Evolutionary conservation across 1,284 basidiomycete genomes (phyloP).

Genomic region (Inonotus hispidus): DNA sequence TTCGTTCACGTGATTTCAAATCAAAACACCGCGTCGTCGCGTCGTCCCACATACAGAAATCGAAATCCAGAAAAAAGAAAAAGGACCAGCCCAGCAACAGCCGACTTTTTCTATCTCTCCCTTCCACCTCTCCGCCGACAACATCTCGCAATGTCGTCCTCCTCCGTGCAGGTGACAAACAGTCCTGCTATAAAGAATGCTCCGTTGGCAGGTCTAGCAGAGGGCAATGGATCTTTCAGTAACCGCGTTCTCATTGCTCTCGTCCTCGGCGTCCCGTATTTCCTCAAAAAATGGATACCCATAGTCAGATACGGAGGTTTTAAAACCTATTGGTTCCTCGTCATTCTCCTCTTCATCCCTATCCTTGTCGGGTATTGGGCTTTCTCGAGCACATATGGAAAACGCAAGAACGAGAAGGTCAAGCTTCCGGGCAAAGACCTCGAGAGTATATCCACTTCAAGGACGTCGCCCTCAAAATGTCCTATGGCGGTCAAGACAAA

Average conservation of each 20-base stretch:
- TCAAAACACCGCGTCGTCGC: background rate
- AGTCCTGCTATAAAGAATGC: slow-evolving; percentile 77
- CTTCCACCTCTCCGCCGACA: slow-evolving; percentile 4
- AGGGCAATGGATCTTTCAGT: slow-evolving; percentile 82
- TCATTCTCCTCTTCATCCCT: slow-evolving; percentile 72
- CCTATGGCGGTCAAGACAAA: slow-evolving; percentile 81
- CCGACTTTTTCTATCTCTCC: background rate
- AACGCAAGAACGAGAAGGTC: slow-evolving; percentile 84
- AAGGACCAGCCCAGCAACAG: background rate
- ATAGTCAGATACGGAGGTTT: slow-evolving; percentile 72
- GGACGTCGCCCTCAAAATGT: slow-evolving; percentile 72
- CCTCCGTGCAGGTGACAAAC: slow-evolving; percentile 49
- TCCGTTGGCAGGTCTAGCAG: slow-evolving; percentile 75
- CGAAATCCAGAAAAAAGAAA: background rate
- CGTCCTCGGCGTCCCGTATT: slow-evolving; percentile 73
- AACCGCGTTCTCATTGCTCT: slow-evolving; percentile 77
- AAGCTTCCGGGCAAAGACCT: slow-evolving; percentile 81
- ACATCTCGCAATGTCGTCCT: slow-evolving; percentile 31
- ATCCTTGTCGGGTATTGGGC: slow-evolving; percentile 89
- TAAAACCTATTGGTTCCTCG: slow-evolving; percentile 82
- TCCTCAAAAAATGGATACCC: slow-evolving; percentile 76
- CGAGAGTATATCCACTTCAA: slow-evolving; percentile 91
- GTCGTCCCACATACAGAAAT: slow-evolving; percentile 3
- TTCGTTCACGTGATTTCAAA: background rate
- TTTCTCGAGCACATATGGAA: slow-evolving; percentile 77